Evolutionary conservation across 331 rosid species (phyloP), one percentile per base, ranked within the genome.

Genomic region (Malus hybrid): DNA sequence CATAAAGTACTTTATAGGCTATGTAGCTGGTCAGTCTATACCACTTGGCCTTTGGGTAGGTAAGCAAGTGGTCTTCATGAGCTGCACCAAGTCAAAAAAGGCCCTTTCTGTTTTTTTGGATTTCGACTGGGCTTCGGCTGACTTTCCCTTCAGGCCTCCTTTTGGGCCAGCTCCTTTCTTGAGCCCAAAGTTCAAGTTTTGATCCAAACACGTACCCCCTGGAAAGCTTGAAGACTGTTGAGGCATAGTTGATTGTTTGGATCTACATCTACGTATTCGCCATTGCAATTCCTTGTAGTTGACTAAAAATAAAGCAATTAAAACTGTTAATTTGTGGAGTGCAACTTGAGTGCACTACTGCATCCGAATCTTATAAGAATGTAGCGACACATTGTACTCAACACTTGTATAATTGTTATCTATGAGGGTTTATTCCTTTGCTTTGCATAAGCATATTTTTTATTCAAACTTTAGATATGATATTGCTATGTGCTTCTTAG

Each of bases 171-270:
- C n/a, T n/a, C n/a, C n/a, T n/a, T n/a, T n/a, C n/a, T n/a, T n/a
- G n/a, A n/a, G n/a, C n/a, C n/a, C n/a, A n/a, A n/a, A n/a, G n/a
- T n/a, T n/a, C n/a, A n/a, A n/a, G n/a, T n/a, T n/a, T n/a, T n/a
- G n/a, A n/a, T n/a, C n/a, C n/a, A n/a, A n/a, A n/a, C n/a, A n/a
- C n/a, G n/a, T n/a, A n/a, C n/a, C n/a, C n/a, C 66, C 12, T 52
- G 34, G 34, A 75, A 36, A 31, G 11, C 65, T 50, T 66, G 33
- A 39, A 77, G 60, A 52, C 39, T 31, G 34, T 46, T 29, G 33
- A 48, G 67, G 68, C 74, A 77, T 9, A 44, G 28, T 44, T 59
- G 31, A 69, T 77, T 68, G 62, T 57, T 31, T n/a, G 75, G 70
- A 77, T 69, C 70, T 8, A 57, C 32, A 12, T 70, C 52, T 29